Conservation (phyloP, 1,284 basidiomycete genomes). For the Apiotrichum gracile region DNA sequence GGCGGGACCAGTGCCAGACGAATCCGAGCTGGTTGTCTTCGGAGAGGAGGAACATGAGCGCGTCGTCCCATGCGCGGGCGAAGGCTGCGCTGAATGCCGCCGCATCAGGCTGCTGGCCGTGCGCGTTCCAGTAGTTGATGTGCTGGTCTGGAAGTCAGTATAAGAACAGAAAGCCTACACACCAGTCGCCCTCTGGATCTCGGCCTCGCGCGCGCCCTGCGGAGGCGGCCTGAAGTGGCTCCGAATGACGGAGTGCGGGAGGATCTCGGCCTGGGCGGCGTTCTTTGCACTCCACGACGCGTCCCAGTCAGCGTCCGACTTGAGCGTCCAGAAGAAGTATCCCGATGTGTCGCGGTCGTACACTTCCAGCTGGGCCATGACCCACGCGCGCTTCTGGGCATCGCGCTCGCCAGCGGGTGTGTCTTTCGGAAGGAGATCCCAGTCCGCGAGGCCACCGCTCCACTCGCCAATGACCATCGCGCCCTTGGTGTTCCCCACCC, state of each 20-base stretch:
- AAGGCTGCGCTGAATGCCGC: slow-evolving; percentile 64
- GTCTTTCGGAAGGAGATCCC: slow-evolving; percentile 53
- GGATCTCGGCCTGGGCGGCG: slow-evolving; percentile 59
- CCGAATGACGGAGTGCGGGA: slow-evolving; percentile 53
- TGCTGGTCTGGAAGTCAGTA: slow-evolving; percentile 51
- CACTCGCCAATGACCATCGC: slow-evolving; percentile 77
- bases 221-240: slow-evolving; percentile 19
- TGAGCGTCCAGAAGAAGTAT: slow-evolving; percentile 85
- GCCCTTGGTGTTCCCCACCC: slow-evolving; percentile 47
- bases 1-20: slow-evolving; percentile 56
- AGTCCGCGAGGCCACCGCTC: slow-evolving; percentile 68
- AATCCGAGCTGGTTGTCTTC: slow-evolving; percentile 57
- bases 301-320: slow-evolving; percentile 65
- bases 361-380: slow-evolving; percentile 61
- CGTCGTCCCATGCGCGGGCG: slow-evolving; percentile 64
- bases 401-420: slow-evolving; percentile 51
- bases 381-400: slow-evolving; percentile 54
- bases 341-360: slow-evolving; percentile 66
- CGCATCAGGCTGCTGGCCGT: slow-evolving; percentile 55
- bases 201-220: slow-evolving; percentile 44
- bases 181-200: slow-evolving; percentile 50
- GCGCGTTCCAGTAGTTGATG: slow-evolving; percentile 56
- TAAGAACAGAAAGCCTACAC: slow-evolving; percentile 16
- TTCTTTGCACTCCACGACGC: slow-evolving; percentile 72
- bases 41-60: slow-evolving; percentile 52